These are phyloP conservation scores for Achlya hypogyna DNA, from an alignment of 352 stramenopile genomes.

Conservation along the genomic window DNA sequence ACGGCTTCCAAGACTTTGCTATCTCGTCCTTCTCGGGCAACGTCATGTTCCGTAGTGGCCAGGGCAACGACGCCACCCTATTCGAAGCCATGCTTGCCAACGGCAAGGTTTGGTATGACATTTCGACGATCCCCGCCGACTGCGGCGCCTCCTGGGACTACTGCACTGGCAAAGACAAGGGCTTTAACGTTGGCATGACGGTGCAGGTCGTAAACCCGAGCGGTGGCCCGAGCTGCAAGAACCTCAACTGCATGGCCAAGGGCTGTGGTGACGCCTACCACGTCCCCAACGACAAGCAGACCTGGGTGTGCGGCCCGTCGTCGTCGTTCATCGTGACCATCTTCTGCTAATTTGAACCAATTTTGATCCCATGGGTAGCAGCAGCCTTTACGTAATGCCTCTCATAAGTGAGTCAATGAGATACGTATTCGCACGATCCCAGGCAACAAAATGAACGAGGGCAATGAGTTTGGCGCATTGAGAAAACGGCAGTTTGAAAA, in stretches of 20 bases:
- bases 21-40: not conserved
- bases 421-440: too few relatives aligned
- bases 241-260: conserved; percentile 44
- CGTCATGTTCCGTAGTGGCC: not conserved
- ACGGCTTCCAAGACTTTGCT: not conserved
- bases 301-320: not conserved
- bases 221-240: conserved; percentile 29
- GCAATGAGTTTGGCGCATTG: too few relatives aligned
- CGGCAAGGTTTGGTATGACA: conserved; percentile 14
- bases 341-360: not conserved
- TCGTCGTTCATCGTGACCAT: not conserved
- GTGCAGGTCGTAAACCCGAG: conserved; percentile 38
- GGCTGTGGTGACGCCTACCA: conserved; percentile 56
- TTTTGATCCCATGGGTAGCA: too few relatives aligned
- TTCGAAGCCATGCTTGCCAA: not conserved
- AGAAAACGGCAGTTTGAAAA: too few relatives aligned
- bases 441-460: too few relatives aligned
- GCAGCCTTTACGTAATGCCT: too few relatives aligned
- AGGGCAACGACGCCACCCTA: conserved; percentile 1
- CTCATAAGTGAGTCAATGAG: too few relatives aligned
- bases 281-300: conserved; percentile 46
- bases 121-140: conserved; percentile 5
- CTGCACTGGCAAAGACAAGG: conserved; percentile 25
- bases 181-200: conserved; percentile 65
- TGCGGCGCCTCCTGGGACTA: conserved; percentile 12